Base-by-base conservation (phyloP, 768 basidiomycete species). In the Kwoniella sp. region DNA sequence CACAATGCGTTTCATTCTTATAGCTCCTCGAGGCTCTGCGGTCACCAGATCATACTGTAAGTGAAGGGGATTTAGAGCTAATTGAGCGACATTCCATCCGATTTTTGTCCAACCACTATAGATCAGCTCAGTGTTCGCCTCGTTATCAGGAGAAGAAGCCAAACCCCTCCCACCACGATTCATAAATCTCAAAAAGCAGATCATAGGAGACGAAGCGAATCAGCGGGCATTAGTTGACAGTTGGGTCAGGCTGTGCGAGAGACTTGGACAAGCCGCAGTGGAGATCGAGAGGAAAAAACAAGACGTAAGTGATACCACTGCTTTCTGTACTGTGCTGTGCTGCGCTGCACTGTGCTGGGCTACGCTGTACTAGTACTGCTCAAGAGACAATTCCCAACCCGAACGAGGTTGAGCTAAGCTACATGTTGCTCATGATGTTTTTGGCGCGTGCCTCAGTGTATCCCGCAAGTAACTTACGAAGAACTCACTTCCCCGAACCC, bases 161-260 rank as follows among this genome's bases (percentile, higher is more conserved):
- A 76, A 76, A 0, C 77, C 76, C 4, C 83, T 89, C 4, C 88
- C 88, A 0, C 70, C 80, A 8, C 83, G 88, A 0, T 90, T 89
- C 64, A 68, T 83, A 0, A 82, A 83, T 6, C 77, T 91, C 25
- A 91, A 91, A 81, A 61, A 64, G 70, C 68, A 53, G 27, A 67
- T 75, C 40, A 65, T 75, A 8, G 68, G 71, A 6, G 64, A 72
- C 29, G 67, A 65, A 13, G 59, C 66, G 17, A 68, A 69, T 58
- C 75, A 74, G 53, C 27, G 64, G 2, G 55, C 66, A 10, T 58
- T 75, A 26, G 47, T 24, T 8, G 55, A 59, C 17, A 68, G 70
- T 36, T 78, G 73, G 73, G 54, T 17, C 17, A 63, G 69, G 24
- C 60, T 78, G 29, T 66, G 54, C 1, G 40, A 52, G 25, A 53